phyloP scores from a whole-genome alignment of 495 filamentous ascomycete genomes.

The Cercophora scortea region DNA sequence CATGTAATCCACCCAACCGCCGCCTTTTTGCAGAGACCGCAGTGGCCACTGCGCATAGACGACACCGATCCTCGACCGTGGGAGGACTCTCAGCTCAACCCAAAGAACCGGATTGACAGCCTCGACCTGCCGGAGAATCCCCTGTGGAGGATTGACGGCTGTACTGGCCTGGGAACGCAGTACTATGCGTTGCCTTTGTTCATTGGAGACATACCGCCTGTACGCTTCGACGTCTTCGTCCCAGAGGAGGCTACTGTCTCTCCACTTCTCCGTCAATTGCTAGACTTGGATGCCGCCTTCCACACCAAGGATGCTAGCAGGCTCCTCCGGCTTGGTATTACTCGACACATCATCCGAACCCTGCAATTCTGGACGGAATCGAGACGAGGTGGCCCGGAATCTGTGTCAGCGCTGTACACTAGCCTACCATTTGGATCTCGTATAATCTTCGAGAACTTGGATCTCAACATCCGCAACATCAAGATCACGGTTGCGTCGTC shows the following conservation, averaged over 20 bases:
- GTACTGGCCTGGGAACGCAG: slow-evolving; percentile 40
- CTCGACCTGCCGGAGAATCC: slow-evolving; percentile 31
- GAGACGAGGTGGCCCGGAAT: slow-evolving; percentile 1
- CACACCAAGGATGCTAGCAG: slow-evolving; percentile 38
- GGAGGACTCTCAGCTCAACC: slow-evolving; percentile 36
- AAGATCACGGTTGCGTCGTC: slow-evolving; percentile 31
- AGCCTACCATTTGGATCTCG: slow-evolving; percentile 38
- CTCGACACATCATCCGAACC: slow-evolving; percentile 33
- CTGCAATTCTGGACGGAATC: slow-evolving; percentile 32
- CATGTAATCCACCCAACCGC: slow-evolving; percentile 43
- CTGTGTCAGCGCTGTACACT: slow-evolving; percentile 14
- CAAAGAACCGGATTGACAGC: slow-evolving; percentile 44
- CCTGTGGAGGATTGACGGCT: slow-evolving; percentile 42
- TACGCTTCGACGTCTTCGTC: slow-evolving; percentile 43
- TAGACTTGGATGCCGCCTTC: slow-evolving; percentile 35
- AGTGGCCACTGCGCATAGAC: too few relatives aligned
- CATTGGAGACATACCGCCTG: slow-evolving; percentile 27
- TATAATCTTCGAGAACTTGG: slow-evolving; percentile 35
- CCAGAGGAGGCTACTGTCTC: slow-evolving; percentile 26
- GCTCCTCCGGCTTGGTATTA: slow-evolving; percentile 32
- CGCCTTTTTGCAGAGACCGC: slow-evolving; percentile 23
- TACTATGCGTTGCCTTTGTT: slow-evolving; percentile 39
- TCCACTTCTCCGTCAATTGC: slow-evolving; percentile 28
- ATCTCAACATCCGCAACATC: slow-evolving; percentile 28
- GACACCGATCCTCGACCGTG: slow-evolving; percentile 9